phyloP scores from a whole-genome alignment of 2,329 filamentous ascomycete genomes.

The Diaporthe ilicicola region DNA sequence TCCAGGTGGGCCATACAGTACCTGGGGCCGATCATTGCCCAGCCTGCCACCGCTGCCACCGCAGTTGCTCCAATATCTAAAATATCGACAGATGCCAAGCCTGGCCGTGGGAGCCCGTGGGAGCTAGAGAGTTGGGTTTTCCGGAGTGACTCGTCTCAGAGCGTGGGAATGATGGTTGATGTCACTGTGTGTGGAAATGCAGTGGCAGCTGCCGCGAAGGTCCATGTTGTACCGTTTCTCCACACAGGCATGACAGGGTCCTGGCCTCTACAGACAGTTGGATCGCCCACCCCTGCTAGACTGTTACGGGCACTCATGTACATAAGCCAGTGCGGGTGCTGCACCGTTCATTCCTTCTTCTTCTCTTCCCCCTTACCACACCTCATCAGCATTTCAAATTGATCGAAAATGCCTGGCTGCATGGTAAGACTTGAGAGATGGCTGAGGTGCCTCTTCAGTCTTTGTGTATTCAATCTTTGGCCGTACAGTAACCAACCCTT shows the following conservation, averaged over 20 bases:
- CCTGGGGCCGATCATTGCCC: slow-evolving; percentile 5
- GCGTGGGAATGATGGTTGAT: too few relatives aligned
- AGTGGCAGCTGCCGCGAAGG: not conserved
- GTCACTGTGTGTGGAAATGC: too few relatives aligned
- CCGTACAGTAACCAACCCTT: too few relatives aligned
- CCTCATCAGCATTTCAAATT: not conserved
- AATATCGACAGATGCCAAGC: slow-evolving; percentile 4
- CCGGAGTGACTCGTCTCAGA: not conserved
- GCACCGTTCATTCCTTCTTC: too few relatives aligned
- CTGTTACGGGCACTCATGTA: too few relatives aligned
- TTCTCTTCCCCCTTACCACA: not conserved
- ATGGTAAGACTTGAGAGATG: not conserved
- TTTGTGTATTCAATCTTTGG: not conserved
- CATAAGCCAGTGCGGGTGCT: not conserved
- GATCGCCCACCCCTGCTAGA: not conserved
- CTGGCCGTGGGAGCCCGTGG: too few relatives aligned
- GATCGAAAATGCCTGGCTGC: not conserved
- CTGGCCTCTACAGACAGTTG: not conserved
- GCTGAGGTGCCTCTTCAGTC: not conserved
- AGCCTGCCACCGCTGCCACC: not conserved
- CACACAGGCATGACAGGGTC: too few relatives aligned
- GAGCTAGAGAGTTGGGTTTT: not conserved
- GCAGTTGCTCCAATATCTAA: not conserved
- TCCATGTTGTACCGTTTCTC: not conserved
- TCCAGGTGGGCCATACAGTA: not conserved